phyloP scores from a whole-genome alignment of 176 grass and related monocot species.

The Oryza officinalis region DNA sequence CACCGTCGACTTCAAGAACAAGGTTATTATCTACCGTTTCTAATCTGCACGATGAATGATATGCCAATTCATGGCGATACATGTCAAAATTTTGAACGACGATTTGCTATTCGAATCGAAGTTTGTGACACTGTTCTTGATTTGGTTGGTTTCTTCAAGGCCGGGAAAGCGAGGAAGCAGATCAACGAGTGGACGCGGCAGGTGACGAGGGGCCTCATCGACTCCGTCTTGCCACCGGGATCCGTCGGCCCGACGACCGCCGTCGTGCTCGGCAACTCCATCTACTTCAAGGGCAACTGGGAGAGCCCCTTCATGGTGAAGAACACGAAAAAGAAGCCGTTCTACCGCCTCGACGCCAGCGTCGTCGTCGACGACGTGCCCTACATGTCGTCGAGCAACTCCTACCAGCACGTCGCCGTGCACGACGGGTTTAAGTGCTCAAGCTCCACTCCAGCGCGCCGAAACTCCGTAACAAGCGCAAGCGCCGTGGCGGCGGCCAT shows the following conservation, averaged over 20 bases:
- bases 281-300: conserved; percentile 52
- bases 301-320: background rate
- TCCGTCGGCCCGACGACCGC: background rate
- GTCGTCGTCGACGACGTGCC: conserved; percentile 20
- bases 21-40: background rate
- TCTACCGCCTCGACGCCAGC: conserved; percentile 30
- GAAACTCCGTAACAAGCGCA: no score
- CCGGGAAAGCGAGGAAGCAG: background rate
- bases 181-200: conserved; percentile 9
- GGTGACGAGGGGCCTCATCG: background rate
- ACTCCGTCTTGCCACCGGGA: background rate
- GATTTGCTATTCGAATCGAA: no score
- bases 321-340: background rate
- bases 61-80: no score
- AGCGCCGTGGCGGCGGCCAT: no score
- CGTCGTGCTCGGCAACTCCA: conserved; percentile 20
- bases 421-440: conserved; percentile 10
- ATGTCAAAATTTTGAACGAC: no score
- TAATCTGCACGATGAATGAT: no score
- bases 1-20: conserved; percentile 26
- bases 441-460: no score
- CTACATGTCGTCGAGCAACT: background rate
- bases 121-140: no score
- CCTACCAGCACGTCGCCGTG: background rate
- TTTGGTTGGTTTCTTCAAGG: background rate